A percentile compares a stretch with the other conserved stretches of the same genome.
Evolutionary conservation across 257 asterid species (phyloP).

Genomic region (Nicotiana tabacum): DNA sequence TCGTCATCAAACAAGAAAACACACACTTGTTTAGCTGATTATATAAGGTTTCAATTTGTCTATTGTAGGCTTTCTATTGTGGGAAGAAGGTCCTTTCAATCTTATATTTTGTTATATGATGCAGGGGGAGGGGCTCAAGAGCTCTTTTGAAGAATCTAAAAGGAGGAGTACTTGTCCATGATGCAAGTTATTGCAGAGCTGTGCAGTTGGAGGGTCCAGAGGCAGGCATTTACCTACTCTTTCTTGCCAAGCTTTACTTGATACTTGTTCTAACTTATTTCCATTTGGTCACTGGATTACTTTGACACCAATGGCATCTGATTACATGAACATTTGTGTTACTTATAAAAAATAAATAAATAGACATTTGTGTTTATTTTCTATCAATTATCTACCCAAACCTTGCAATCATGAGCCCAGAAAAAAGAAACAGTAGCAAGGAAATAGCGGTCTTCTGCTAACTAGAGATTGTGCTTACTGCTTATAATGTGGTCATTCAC

Average conservation of each 20-base stretch:
- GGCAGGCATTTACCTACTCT: conserved; percentile 43
- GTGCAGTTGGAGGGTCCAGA: conserved; percentile 80
- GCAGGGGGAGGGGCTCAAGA: conserved; percentile 87
- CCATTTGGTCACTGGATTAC: neutral
- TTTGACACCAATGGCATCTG: neutral
- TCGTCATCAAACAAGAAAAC: neutral
- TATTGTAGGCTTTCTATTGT: neutral
- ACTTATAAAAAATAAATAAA: neutral
- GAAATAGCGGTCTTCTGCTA: neutral
- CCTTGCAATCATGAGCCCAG: neutral
- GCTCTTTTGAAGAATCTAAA: conserved; percentile 65
- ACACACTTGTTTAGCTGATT: neutral
- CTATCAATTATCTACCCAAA: neutral
- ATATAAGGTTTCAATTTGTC: neutral
- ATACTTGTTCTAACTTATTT: neutral
- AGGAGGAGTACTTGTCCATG: conserved; percentile 48
- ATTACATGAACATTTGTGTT: neutral
- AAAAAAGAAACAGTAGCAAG: neutral
- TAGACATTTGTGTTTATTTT: neutral
- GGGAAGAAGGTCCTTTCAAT: neutral
- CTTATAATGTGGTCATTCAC: neutral
- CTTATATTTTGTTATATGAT: conserved; percentile 13
- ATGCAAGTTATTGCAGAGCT: conserved; percentile 65
- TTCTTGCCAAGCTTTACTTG: neutral
- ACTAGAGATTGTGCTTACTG: neutral